These are phyloP conservation scores for Cercophora newfieldiana DNA, from an alignment of 495 filamentous ascomycete genomes.

Conservation along the genomic window DNA sequence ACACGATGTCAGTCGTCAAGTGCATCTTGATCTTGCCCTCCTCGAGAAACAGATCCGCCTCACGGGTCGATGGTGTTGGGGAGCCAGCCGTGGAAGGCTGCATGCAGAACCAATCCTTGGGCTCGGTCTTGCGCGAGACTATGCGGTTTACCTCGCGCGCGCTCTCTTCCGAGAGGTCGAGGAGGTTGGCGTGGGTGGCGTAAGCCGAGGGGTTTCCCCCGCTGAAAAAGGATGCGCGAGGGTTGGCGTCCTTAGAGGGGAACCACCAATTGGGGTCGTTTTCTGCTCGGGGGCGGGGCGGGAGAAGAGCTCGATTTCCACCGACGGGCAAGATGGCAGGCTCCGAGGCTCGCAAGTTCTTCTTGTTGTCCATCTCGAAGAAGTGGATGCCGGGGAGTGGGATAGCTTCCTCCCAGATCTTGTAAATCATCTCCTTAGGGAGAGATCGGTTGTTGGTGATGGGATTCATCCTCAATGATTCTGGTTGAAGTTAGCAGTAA, in stretches of 20 bases:
- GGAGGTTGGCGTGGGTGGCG: background rate
- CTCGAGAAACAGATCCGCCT: too few species aligned
- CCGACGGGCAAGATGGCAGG: background rate
- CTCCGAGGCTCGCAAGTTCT: background rate
- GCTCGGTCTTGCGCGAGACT: background rate
- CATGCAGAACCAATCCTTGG: background rate
- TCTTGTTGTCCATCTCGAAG: background rate
- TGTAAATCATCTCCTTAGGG: background rate
- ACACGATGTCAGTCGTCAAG: background rate
- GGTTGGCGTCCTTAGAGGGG: background rate
- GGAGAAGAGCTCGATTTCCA: background rate
- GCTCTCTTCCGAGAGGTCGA: background rate
- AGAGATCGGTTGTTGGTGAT: background rate
- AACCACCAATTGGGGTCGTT: background rate
- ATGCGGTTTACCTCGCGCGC: background rate
- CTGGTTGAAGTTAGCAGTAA: too few species aligned
- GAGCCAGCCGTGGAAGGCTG: background rate
- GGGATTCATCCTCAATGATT: background rate
- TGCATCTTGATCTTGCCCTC: background rate
- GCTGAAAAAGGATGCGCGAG: background rate
- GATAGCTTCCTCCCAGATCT: background rate
- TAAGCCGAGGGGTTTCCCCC: background rate
- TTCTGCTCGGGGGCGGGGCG: background rate
- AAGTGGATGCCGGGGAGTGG: background rate
- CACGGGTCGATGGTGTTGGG: background rate